A percentile compares a stretch with the other conserved stretches of the same genome.
Conservation (phyloP, 1,139 yeast species). For the Pichia inconspicua region DNA sequence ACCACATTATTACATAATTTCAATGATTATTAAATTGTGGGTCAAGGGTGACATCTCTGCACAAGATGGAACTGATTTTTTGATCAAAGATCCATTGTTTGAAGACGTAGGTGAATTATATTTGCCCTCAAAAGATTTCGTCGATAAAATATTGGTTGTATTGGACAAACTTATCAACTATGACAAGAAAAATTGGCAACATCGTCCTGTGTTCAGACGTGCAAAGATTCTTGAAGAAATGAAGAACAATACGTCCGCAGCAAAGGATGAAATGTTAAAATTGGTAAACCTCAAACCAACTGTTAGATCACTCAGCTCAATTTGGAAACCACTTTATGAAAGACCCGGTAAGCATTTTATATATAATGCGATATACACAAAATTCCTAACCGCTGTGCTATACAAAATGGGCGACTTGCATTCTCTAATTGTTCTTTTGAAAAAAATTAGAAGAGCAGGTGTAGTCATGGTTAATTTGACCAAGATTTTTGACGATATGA, state of each 20-base stretch:
- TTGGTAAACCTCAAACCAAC: slow-evolving; percentile 61
- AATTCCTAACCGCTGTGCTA: slow-evolving; percentile 53
- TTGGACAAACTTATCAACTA: slow-evolving; percentile 24
- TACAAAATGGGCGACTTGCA: slow-evolving; percentile 49
- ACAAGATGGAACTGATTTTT: slow-evolving; percentile 32
- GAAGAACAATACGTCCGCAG: slow-evolving; percentile 42
- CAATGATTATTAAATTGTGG: slow-evolving; percentile 52
- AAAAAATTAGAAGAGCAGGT: slow-evolving; percentile 66
- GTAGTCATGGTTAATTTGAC: slow-evolving; percentile 62
- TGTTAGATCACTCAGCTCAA: slow-evolving; percentile 66
- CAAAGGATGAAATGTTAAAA: slow-evolving; percentile 55
- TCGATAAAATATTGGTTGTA: not conserved
- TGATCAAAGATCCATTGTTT: slow-evolving; percentile 34
- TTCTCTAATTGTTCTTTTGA: slow-evolving; percentile 52
- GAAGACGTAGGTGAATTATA: slow-evolving; percentile 2
- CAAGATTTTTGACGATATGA: slow-evolving; percentile 55
- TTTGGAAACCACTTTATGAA: slow-evolving; percentile 92
- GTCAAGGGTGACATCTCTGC: slow-evolving; percentile 30
- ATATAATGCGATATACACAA: slow-evolving; percentile 64
- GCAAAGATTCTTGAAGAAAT: slow-evolving; percentile 56
- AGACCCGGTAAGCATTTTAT: slow-evolving; percentile 89
- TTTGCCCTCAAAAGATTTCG: not conserved
- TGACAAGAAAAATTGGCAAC: slow-evolving; percentile 91
- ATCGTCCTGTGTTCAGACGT: slow-evolving; percentile 69
- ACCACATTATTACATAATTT: slow-evolving; percentile 62